Conservation (phyloP, 495 filamentous ascomycete species). For the Podospora fimiseda region DNA sequence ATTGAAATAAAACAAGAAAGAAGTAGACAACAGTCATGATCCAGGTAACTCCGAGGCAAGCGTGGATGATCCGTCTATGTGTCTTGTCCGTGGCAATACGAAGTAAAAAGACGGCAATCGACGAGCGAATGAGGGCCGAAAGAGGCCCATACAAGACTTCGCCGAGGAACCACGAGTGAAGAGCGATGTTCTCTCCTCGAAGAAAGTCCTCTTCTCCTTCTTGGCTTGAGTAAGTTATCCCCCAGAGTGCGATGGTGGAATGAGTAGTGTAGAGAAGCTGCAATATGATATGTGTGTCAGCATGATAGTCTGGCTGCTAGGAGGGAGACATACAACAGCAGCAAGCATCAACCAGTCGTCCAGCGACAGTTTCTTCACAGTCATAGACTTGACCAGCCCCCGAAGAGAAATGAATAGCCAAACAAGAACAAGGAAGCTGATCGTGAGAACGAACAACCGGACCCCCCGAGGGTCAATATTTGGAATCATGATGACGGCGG, state of each 20-base stretch:
- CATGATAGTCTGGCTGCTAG: not conserved
- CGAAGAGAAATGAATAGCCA: slow-evolving; percentile 19
- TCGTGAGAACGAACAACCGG: slow-evolving; percentile 18
- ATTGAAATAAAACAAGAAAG: slow-evolving; percentile 37
- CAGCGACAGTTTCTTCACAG: slow-evolving; percentile 14
- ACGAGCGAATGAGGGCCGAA: slow-evolving; percentile 32
- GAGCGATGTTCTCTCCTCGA: slow-evolving; percentile 10
- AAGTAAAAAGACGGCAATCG: slow-evolving; percentile 37
- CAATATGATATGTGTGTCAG: not conserved
- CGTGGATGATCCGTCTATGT: slow-evolving; percentile 34
- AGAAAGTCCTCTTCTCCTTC: not conserved
- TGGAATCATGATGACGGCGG: slow-evolving; percentile 3
- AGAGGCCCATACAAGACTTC: slow-evolving; percentile 31
- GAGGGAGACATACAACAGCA: slow-evolving; percentile 17
- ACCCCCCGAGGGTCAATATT: slow-evolving; percentile 21
- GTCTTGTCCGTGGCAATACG: slow-evolving; percentile 25
- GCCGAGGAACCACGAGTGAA: slow-evolving; percentile 25
- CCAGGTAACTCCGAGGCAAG: slow-evolving; percentile 17
- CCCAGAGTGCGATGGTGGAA: slow-evolving; percentile 14
- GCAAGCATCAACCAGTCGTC: slow-evolving; percentile 28
- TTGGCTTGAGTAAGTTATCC: slow-evolving; percentile 11
- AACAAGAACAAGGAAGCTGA: slow-evolving; percentile 21
- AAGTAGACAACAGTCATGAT: slow-evolving; percentile 28
- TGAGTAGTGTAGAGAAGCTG: slow-evolving; percentile 19
- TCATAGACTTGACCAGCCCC: slow-evolving; percentile 16